Conservation (phyloP, 768 basidiomycete species). For the Porpolomopsis calyptriformis region DNA sequence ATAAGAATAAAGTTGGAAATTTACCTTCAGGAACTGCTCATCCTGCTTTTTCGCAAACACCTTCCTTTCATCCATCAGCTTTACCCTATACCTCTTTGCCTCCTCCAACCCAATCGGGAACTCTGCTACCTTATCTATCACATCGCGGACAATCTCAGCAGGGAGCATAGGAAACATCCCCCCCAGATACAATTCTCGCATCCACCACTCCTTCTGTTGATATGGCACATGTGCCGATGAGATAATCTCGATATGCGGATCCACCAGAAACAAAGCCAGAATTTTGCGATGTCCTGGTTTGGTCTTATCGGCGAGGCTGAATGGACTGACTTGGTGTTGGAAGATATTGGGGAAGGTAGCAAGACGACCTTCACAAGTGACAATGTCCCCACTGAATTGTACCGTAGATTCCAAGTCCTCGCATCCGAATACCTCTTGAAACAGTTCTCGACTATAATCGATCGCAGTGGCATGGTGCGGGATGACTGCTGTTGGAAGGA, state of each 20-base stretch:
- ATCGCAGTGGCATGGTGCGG: constrained; percentile 6
- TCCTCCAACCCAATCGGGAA: constrained; percentile 20
- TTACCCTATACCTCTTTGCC: constrained; percentile 19
- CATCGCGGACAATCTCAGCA: constrained; percentile 17
- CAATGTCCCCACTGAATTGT: constrained; percentile 24
- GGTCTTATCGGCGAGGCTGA: constrained; percentile 24
- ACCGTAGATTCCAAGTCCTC: constrained; percentile 15
- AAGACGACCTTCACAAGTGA: constrained; percentile 25
- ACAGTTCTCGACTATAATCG: constrained; percentile 18
- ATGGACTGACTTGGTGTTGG: constrained; percentile 30
- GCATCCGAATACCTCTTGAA: constrained; percentile 19
- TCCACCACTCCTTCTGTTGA: constrained; percentile 23
- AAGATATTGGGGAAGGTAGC: constrained; percentile 33
- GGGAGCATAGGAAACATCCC: constrained; percentile 5
- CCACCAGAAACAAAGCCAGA: constrained; percentile 31
- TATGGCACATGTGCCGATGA: constrained; percentile 20
- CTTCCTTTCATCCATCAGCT: constrained; percentile 25
- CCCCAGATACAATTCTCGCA: constrained; percentile 8
- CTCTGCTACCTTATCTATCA: constrained; percentile 16
- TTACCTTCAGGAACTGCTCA: constrained; percentile 10
- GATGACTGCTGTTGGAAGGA: constrained; percentile 19
- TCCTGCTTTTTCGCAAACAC: constrained; percentile 14
- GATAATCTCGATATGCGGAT: constrained; percentile 18
- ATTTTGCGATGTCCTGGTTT: constrained; percentile 32
- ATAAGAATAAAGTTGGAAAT: no score